Base-by-base conservation (phyloP, 495 filamentous ascomycete genomes). In the Cercophora newfieldiana region DNA sequence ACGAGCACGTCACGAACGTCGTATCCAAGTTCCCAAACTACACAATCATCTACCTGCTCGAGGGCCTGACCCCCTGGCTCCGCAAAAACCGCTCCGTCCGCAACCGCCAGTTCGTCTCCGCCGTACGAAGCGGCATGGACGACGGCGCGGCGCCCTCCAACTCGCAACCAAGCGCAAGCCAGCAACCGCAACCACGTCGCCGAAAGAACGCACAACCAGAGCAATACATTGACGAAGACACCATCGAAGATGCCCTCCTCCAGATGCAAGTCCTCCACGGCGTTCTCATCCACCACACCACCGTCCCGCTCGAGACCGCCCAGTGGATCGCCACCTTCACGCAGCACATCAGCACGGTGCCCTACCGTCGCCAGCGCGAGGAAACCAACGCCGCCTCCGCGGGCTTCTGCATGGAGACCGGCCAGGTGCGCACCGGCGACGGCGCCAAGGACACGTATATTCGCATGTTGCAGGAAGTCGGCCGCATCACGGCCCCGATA, bases 241-340 rank as follows among this genome's bases (percentile, higher is more conserved):
- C 77, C 37, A 83, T 94, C 65, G 91, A 94, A 75, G 87, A 89
- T 68, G 89, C 90, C 21, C 84, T 94, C 5, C 81, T 96, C 12
- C 75, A 81, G 10, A 78, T 95, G 7, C 92, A 96, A 75, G 80
- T 95, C 37, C 69, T 82, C 3, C 88, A 94, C 78, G 72, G 77
- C 19, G 86, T 84, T 58, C 79, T 92, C 0, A 87, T 95, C 61
- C 89, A 93, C 73, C 90, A 95, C 69, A 90, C 90, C n/a, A 77
- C 73, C 30, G 71, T 75, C 5, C 67, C 82, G 3, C 63, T 86
- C 0, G 90, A 94, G 64, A 91, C 90, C 0, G 90, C 91, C 2
- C 83, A 90, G 70, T 93, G 90, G 91, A 87, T 95, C 29, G 84
- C 85, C 47, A 84, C 85, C 44, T 94, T 95, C 74, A 95, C 92